Evolutionary conservation across 108 stramenopile species (phyloP).

Genomic region (Cyclotella cryptica): DNA sequence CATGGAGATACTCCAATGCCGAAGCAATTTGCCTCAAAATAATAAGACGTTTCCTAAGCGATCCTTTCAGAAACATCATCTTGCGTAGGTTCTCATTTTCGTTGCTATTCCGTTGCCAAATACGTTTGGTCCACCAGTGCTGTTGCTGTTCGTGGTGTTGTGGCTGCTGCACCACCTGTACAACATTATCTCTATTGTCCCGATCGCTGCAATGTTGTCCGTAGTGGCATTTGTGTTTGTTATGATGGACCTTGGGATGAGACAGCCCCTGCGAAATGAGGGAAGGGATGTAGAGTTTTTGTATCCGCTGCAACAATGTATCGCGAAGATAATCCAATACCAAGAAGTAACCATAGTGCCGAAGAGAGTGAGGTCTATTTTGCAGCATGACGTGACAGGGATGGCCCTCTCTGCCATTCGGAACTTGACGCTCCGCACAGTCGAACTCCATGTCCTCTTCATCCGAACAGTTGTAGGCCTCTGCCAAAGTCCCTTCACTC

Average conservation of each 20-base stretch:
- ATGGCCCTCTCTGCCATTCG: background rate
- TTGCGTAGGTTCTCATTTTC: conserved; percentile 8
- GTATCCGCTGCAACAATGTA: conserved; percentile 61
- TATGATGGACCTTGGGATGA: conserved; percentile 43
- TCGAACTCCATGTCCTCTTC: background rate
- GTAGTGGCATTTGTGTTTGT: conserved; percentile 25
- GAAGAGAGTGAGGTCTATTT: background rate
- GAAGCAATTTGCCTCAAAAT: conserved; percentile 58
- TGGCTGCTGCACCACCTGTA: background rate
- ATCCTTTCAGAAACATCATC: background rate
- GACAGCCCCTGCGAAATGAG: conserved; percentile 11
- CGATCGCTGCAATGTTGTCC: background rate
- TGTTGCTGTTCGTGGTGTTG: background rate
- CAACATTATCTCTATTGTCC: background rate
- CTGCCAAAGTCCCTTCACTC: conserved; percentile 55
- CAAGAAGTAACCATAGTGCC: conserved; percentile 67
- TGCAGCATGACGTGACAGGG: background rate
- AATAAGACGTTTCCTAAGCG: conserved; percentile 32
- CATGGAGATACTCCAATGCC: conserved; percentile 74
- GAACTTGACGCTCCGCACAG: background rate
- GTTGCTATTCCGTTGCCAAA: conserved; percentile 6
- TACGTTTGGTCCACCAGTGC: conserved; percentile 18
- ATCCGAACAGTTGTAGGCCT: conserved; percentile 48
- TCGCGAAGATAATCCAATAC: conserved; percentile 66
- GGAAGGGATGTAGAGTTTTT: conserved; percentile 35